These are phyloP conservation scores for Maudiozyma saulgeensis DNA, from an alignment of 805 yeast genomes.

Conservation along the genomic window DNA sequence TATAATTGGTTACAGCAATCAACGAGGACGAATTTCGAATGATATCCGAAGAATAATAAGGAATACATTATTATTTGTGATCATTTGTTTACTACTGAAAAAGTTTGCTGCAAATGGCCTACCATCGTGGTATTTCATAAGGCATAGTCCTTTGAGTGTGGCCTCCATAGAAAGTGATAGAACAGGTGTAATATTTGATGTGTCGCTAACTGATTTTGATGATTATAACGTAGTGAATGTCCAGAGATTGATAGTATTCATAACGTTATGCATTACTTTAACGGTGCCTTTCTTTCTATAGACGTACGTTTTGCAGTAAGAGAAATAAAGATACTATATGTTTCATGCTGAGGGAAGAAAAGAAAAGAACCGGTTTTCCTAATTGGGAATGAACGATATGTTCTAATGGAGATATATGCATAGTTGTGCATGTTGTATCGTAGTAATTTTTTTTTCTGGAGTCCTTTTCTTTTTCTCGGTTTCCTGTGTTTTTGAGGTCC, in stretches of 20 bases:
- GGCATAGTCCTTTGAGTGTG: background rate
- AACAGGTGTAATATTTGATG: constrained; percentile 9
- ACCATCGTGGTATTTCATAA: background rate
- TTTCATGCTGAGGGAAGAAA: no score
- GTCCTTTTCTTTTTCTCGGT: background rate
- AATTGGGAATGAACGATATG: no score
- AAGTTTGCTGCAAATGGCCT: background rate
- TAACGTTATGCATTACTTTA: constrained; percentile 5
- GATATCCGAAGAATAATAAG: background rate
- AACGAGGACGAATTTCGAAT: background rate
- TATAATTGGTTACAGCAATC: background rate
- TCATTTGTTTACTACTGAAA: background rate
- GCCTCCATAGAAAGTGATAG: background rate
- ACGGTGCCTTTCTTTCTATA: constrained; percentile 1
- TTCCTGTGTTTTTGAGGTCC: background rate
- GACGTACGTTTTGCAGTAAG: background rate
- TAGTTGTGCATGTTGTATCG: no score
- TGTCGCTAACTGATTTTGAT: constrained; percentile 13
- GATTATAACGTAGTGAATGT: constrained; percentile 20
- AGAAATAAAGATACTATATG: no score
- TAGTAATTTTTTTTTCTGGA: background rate
- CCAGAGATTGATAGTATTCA: constrained; percentile 9
- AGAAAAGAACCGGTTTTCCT: no score
- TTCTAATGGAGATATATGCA: no score
- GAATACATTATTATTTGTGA: background rate